A percentile compares a stretch with the other conserved stretches of the same genome.
Conservation (phyloP, 1,284 basidiomycete species). For the Puccinia hordei region DNA sequence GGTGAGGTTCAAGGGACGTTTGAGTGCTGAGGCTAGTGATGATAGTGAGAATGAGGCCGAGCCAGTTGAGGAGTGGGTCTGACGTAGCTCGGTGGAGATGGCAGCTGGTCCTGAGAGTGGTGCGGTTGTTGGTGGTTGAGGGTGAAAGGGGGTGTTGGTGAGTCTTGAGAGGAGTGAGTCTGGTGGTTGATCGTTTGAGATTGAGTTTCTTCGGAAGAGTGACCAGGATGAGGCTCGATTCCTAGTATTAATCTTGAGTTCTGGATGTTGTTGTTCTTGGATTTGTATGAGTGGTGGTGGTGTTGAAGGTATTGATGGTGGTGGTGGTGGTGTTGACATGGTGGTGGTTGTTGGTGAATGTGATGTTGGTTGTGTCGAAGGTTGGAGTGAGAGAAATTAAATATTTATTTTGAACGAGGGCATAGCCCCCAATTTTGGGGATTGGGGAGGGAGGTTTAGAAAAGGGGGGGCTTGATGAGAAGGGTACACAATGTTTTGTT, state of each 20-base stretch:
- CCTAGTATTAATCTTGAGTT: neutral
- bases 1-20: neutral
- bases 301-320: too few species aligned
- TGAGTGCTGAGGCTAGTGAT: neutral
- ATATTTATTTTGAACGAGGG: too few species aligned
- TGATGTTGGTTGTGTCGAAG: too few species aligned
- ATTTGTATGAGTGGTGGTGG: too few species aligned
- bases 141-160: neutral
- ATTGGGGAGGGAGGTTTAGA: too few species aligned
- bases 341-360: too few species aligned
- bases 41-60: constrained; percentile 5
- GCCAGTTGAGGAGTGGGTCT: neutral
- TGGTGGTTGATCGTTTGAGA: neutral
- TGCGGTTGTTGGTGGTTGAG: neutral
- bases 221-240: constrained; percentile 23
- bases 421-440: too few species aligned
- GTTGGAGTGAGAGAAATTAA: too few species aligned
- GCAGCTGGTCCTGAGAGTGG: neutral
- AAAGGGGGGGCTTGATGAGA: too few species aligned
- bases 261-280: neutral
- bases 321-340: too few species aligned
- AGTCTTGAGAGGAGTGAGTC: neutral
- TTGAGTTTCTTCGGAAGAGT: constrained; percentile 15
- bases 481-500: too few species aligned
- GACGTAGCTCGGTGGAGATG: neutral